Percentiles rank a stretch among this genome's conserved stretches.
Conservation (phyloP, 2,329 filamentous ascomycete species). For the Arthrobotrys sphaeroides region DNA sequence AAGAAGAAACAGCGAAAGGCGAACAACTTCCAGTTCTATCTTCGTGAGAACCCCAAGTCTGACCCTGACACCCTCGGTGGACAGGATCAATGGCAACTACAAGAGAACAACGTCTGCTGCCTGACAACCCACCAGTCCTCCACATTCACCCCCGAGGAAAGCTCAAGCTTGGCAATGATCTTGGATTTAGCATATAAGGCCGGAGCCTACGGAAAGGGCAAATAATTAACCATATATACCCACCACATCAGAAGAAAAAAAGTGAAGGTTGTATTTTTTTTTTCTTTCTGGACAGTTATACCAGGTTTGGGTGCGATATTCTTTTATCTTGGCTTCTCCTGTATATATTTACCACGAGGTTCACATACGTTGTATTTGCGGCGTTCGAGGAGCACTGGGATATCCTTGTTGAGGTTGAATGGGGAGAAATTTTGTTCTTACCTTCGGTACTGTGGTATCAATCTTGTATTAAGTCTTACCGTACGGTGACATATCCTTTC, state of each 20-base stretch:
- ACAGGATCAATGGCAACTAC: slow-evolving; percentile 59
- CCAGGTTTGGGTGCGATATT: too few species aligned
- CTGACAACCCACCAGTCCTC: slow-evolving; percentile 58
- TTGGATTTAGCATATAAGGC: slow-evolving; percentile 56
- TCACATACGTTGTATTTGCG: too few species aligned
- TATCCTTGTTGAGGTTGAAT: too few species aligned
- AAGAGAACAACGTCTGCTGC: slow-evolving; percentile 61
- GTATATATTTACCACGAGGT: too few species aligned
- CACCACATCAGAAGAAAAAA: too few species aligned
- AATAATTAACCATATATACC: slow-evolving; percentile 29
- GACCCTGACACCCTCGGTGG: slow-evolving; percentile 25
- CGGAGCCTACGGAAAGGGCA: slow-evolving; percentile 55
- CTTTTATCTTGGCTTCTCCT: too few species aligned
- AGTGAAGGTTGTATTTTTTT: too few species aligned
- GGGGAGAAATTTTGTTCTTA: too few species aligned
- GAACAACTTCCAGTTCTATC: slow-evolving; percentile 60
- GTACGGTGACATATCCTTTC: too few species aligned
- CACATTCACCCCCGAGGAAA: slow-evolving; percentile 58
- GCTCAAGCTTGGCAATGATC: slow-evolving; percentile 59
- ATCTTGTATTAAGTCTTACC: too few species aligned
- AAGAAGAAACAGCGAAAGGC: slow-evolving; percentile 59
- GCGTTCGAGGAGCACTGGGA: too few species aligned
- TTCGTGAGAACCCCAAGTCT: slow-evolving; percentile 59
- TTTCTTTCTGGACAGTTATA: background rate
- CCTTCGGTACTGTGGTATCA: too few species aligned